These are phyloP conservation scores for Herpotrichia juniperi DNA, from an alignment of 2,329 filamentous ascomycete genomes.

Conservation along the genomic window DNA sequence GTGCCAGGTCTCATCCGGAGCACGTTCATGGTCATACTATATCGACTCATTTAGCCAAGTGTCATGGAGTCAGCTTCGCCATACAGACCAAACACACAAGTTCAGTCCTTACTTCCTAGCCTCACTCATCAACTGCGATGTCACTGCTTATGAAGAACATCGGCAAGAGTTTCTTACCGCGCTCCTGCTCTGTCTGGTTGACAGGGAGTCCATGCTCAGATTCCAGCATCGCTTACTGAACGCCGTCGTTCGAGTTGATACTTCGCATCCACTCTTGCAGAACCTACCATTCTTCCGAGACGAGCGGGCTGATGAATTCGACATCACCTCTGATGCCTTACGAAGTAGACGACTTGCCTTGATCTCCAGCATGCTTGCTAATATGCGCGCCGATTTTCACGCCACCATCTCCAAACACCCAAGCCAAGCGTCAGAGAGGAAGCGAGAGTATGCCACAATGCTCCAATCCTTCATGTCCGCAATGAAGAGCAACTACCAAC, in stretches of 20 bases:
- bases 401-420: slow-evolving; percentile 36
- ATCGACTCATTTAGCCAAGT: slow-evolving; percentile 59
- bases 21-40: slow-evolving; percentile 62
- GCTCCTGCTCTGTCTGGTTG: slow-evolving; percentile 63
- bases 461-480: slow-evolving; percentile 63
- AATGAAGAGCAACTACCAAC: slow-evolving; percentile 67
- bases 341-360: slow-evolving; percentile 60
- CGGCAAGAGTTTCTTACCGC: slow-evolving; percentile 56
- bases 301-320: slow-evolving; percentile 44
- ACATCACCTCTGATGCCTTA: slow-evolving; percentile 60
- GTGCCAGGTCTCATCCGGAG: slow-evolving; percentile 52
- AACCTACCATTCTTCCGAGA: slow-evolving; percentile 64
- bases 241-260: slow-evolving; percentile 57
- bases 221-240: slow-evolving; percentile 64
- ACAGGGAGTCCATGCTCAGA: slow-evolving; percentile 65
- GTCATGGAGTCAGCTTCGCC: slow-evolving; percentile 55
- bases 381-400: slow-evolving; percentile 62
- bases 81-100: slow-evolving; percentile 53
- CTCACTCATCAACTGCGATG: slow-evolving; percentile 46
- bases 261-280: slow-evolving; percentile 55
- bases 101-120: slow-evolving; percentile 54
- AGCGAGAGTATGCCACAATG: slow-evolving; percentile 57
- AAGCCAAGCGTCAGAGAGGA: slow-evolving; percentile 40
- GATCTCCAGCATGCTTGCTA: slow-evolving; percentile 62
- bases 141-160: slow-evolving; percentile 51